Base-by-base conservation (phyloP, 306 rosid genomes). In the Lupinus albus region DNA sequence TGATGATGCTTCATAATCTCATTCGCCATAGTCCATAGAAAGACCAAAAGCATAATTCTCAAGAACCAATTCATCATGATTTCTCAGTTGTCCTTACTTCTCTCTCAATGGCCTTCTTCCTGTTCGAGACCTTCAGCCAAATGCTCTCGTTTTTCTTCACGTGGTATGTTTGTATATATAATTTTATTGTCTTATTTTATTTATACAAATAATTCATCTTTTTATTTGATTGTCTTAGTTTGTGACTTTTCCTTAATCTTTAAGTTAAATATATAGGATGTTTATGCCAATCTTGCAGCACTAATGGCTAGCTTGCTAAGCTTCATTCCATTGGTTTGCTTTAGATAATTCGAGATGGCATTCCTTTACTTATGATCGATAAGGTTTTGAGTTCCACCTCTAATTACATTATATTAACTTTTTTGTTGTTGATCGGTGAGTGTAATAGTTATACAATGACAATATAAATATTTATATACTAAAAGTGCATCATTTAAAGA, bases 31-130 rank as follows among this genome's bases (percentile, higher is more conserved):
- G 3, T 50, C 6, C 67, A 12, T 6, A 68, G 11, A 8, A 14
- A 62, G 12, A 18, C 39, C 51, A 8, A 48, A 50, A 57, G 8
- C 7, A 46, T 30, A 30, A 3, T 20, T 36, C 53, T 7, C 4
- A 39, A 48, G 8, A 41, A 51, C 6, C 18, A 25, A 38, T 36
- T 30, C 44, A 18, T 36, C 17, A 70, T 70, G 81, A 11, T 66
- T 57, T 63, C 50, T 20, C 44, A 8, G 2, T 16, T 64, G 5
- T 52, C 47, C 33, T 15, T 59, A 11, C 48, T 11, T 48, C 18
- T 8, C 45, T 30, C 1, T 15, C 50, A 42, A 5, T 16, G 0
- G 12, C 16, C 39, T 38, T 15, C 16, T 52, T 51, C 57, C 12
- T n/a, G 14, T 21, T 56, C 59, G 6, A 41, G 4, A 21, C 44